These are phyloP conservation scores for Powellomyces hirtus DNA, from an alignment of 192 early-diverging fungal genomes.

Conservation along the genomic window DNA sequence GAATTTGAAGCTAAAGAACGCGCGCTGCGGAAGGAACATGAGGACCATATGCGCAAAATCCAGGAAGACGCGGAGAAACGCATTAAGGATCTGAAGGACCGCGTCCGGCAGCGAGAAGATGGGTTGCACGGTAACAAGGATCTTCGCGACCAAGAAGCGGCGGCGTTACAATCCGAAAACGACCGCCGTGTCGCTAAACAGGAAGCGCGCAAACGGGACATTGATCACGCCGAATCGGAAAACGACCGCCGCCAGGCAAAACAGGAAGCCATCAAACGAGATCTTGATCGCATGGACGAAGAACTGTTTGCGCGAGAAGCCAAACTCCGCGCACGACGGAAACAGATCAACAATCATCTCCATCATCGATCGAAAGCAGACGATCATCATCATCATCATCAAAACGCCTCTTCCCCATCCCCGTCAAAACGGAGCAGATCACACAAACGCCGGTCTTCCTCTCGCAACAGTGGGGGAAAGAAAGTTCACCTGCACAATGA, in stretches of 20 bases:
- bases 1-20: neutral
- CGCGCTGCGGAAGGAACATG: neutral
- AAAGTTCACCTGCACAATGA: too few species aligned
- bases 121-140: neutral
- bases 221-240: neutral
- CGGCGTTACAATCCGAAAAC: neutral
- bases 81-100: neutral
- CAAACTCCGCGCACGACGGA: too few species aligned
- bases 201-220: too few species aligned
- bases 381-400: too few species aligned
- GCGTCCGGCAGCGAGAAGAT: neutral
- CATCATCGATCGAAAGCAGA: too few species aligned
- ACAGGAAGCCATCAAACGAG: conserved; percentile 11
- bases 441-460: too few species aligned
- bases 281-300: conserved; percentile 7
- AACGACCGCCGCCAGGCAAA: conserved; percentile 8
- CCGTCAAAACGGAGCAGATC: too few species aligned
- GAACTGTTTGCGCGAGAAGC: conserved; percentile 14
- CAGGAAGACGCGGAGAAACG: neutral
- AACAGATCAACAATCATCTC: too few species aligned
- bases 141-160: neutral
- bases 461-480: too few species aligned
- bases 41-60: neutral
- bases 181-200: neutral
- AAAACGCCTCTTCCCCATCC: too few species aligned